These are phyloP conservation scores for Talaromyces stipitatus DNA, from an alignment of 495 filamentous ascomycete genomes.

Conservation along the genomic window DNA sequence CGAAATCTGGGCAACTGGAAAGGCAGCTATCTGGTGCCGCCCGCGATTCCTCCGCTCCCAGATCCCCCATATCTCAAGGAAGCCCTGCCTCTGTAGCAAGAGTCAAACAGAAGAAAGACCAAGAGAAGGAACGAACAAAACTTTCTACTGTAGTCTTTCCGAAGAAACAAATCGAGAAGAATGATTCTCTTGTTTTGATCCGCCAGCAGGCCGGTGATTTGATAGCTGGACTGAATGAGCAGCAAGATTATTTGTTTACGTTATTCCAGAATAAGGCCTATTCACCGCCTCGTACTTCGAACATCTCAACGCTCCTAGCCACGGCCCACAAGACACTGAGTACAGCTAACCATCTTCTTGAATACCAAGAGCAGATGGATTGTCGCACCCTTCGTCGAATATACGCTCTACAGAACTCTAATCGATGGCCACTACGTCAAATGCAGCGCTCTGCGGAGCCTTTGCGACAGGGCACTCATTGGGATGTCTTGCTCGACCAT, in stretches of 20 bases:
- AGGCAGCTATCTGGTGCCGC: slow-evolving; percentile 8
- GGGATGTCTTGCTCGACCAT: slow-evolving; percentile 80
- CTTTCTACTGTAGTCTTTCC: slow-evolving; percentile 77
- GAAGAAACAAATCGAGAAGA: slow-evolving; percentile 44
- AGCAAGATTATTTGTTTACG: slow-evolving; percentile 73
- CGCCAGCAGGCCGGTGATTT: slow-evolving; percentile 39
- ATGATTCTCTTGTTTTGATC: slow-evolving; percentile 26
- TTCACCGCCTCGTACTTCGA: slow-evolving; percentile 48
- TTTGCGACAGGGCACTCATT: slow-evolving; percentile 61
- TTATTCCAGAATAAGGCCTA: slow-evolving; percentile 66
- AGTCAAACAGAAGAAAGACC: slow-evolving; percentile 46
- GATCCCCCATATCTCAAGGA: slow-evolving; percentile 24
- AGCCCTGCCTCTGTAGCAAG: slow-evolving; percentile 38
- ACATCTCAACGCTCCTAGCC: slow-evolving; percentile 59
- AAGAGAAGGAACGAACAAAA: slow-evolving; percentile 56
- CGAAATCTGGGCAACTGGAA: slow-evolving; percentile 28
- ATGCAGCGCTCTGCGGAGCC: slow-evolving; percentile 74
- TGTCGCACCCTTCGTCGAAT: slow-evolving; percentile 75
- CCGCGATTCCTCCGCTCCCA: slow-evolving; percentile 13
- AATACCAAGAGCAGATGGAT: slow-evolving; percentile 75
- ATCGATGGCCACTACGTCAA: slow-evolving; percentile 87
- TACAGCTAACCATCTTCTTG: slow-evolving; percentile 66
- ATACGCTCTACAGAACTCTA: slow-evolving; percentile 79
- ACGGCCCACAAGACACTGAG: slow-evolving; percentile 76
- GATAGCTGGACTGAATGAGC: slow-evolving; percentile 41